Conservation (phyloP, 805 yeast species). For the Spathaspora arborariae region DNA sequence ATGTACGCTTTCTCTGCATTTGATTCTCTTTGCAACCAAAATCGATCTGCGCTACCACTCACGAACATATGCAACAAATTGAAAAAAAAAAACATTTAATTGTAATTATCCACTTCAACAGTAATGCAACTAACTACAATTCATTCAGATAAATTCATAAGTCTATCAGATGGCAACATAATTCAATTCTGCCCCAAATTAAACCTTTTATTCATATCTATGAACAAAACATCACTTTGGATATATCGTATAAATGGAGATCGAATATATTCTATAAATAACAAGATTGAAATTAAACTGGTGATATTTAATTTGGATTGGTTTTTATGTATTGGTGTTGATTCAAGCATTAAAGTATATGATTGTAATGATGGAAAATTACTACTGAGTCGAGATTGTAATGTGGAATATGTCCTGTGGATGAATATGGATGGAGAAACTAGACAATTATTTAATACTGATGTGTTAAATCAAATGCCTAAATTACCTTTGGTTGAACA, state of each 20-base stretch:
- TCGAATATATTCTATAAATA: conserved; percentile 46
- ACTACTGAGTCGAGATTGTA: conserved; percentile 21
- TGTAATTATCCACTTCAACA: no score
- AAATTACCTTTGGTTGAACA: conserved; percentile 17
- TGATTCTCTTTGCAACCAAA: no score
- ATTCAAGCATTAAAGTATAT: conserved; percentile 40
- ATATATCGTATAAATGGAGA: conserved; percentile 54
- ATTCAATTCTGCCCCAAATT: conserved; percentile 50
- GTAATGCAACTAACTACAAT: neutral
- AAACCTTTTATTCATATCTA: conserved; percentile 49
- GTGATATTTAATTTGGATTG: conserved; percentile 30
- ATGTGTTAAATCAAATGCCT: conserved; percentile 32
- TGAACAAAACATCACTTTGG: conserved; percentile 46
- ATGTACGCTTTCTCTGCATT: no score
- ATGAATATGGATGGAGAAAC: conserved; percentile 6
- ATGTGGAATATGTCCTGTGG: conserved; percentile 17
- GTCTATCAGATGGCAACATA: conserved; percentile 31
- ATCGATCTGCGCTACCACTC: no score
- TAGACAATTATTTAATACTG: conserved; percentile 22
- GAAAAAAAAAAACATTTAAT: no score
- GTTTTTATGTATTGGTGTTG: conserved; percentile 44
- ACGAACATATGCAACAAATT: no score
- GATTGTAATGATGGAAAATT: conserved; percentile 46
- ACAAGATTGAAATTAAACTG: conserved; percentile 27
- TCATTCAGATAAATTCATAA: conserved; percentile 15